Base-by-base conservation (phyloP, 2,329 filamentous ascomycete genomes). In the Annulohypoxylon truncatum region DNA sequence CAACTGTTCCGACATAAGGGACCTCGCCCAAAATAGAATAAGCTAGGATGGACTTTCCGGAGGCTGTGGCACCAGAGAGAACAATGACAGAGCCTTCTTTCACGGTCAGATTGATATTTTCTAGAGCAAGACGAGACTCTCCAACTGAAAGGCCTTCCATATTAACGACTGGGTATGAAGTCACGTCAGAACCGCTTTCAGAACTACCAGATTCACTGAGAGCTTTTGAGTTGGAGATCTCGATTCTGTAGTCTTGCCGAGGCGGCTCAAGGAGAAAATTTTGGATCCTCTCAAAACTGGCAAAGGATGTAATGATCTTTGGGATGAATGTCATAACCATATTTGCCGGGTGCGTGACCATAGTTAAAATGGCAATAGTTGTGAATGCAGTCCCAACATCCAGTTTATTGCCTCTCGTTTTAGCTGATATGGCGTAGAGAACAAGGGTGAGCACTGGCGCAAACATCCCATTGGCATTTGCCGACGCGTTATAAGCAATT, bases 251-350 rank as follows among this genome's bases (percentile, higher is more conserved):
- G 29, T 70, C 69, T 6, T 57, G 35, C 7, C 66, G 56, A 33
- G 65, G 26, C 20, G 66, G 61, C 28, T 70, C 66, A 0, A 77
- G 68, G 1, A 82, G 60, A 42, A 76, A 82, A 0, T 48, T 44
- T 51, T 82, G 79, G 2, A 82, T 80, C 12, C 79, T 74, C 12
- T 79, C 76, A 50, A 81, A 79, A 18, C 74, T 75, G 0, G 79
- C 69, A 4, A 78, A 72, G 0, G 77, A 72, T 0, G 75, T 76
- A 0, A 81, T 68, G 0, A 69, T 74, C 3, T 74, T 72, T 0
- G 80, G 80, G 0, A 81, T 59, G 15, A 79, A 76, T 0, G 80
- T 80, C 80, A 82, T 81, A 15, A 82, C 69, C 79, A 82, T 82
- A 53, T 82, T 82, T 5, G 80, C 79, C 0, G 80, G 80, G 24